Percentiles rank a stretch among this genome's conserved stretches.
These are phyloP conservation scores for Pluteus cervinus DNA, from an alignment of 768 basidiomycete species.

Conservation along the genomic window DNA sequence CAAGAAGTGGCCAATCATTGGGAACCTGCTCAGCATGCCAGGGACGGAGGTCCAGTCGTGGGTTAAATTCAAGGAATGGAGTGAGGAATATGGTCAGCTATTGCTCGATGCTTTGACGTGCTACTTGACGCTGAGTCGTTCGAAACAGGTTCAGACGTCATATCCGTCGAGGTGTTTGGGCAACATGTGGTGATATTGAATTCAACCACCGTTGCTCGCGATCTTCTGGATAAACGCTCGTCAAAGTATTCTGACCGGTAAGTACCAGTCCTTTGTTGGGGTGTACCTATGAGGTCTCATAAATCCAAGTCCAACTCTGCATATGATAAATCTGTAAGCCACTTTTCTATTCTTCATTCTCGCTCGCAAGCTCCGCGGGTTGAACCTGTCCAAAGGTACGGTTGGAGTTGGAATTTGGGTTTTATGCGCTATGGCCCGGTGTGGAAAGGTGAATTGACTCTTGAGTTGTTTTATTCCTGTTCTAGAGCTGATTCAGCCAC, in stretches of 20 bases:
- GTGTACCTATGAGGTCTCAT: too few relatives aligned
- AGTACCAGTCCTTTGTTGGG: too few relatives aligned
- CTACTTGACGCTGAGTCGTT: background rate
- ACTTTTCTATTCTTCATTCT: background rate
- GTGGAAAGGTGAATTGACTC: constrained; percentile 23
- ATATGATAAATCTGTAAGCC: constrained; percentile 8
- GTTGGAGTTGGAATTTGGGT: constrained; percentile 25
- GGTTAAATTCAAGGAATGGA: constrained; percentile 27
- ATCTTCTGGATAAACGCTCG: constrained; percentile 39
- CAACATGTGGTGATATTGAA: constrained; percentile 32
- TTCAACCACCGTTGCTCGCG: constrained; percentile 28
- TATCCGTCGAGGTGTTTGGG: constrained; percentile 30
- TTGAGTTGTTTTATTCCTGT: too few relatives aligned
- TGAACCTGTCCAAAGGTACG: constrained; percentile 5
- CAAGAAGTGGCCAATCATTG: constrained; percentile 24
- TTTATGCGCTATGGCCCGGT: constrained; percentile 23
- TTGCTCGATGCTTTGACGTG: too few relatives aligned
- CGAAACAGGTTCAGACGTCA: constrained; percentile 24
- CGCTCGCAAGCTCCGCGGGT: constrained; percentile 1
- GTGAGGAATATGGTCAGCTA: constrained; percentile 20
- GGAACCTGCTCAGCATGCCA: constrained; percentile 23
- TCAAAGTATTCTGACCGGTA: constrained; percentile 38
- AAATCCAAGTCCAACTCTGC: too few relatives aligned
- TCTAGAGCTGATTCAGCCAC: too few relatives aligned
- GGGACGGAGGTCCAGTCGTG: constrained; percentile 22